Base-by-base conservation (phyloP, 2,329 filamentous ascomycete species). In the Aspergillus tanneri region DNA sequence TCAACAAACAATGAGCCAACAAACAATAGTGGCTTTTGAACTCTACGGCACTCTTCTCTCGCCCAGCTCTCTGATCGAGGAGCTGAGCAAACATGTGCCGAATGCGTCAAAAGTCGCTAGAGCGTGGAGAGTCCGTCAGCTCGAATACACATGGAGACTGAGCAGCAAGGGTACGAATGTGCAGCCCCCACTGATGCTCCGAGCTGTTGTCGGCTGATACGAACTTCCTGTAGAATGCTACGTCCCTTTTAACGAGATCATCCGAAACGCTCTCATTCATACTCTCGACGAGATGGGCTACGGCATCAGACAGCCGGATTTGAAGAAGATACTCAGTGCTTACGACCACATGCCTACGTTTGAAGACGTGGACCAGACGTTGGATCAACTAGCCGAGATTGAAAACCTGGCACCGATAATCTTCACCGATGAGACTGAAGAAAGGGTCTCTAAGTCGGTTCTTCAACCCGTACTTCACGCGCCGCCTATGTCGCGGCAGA, bases 121-220 rank as follows among this genome's bases (percentile, higher is more conserved):
- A 12, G 67, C 80, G 60, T 89, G 86, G 80, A 75, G 87, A 47
- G 77, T 78, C 23, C 85, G 85, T 60, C 87, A 90, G 66, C 73
- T 90, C 7, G 87, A 90, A 67, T 91, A 90, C 59, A 88, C 86
- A 30, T 90, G 85, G 85, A 75, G 87, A 43, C 69, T 86, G 55
- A 90, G 84, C 60, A 85, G 82, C 74, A 90, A 90, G 86, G 78
- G 87, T 86, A 78, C 35, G n/a, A n/a, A n/a, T n/a, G n/a, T n/a
- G n/a, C n/a, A n/a, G n/a, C n/a, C n/a, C n/a, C n/a, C n/a, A n/a
- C n/a, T n/a, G n/a, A n/a, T n/a, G n/a, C n/a, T n/a, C n/a, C n/a
- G n/a, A n/a, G n/a, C n/a, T n/a, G n/a, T n/a, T n/a, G n/a, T n/a
- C n/a, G n/a, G n/a, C n/a, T n/a, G n/a, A n/a, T n/a, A n/a, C n/a